These are phyloP conservation scores for Eutrema japonicum DNA, from an alignment of 345 rosid species.

Conservation along the genomic window DNA sequence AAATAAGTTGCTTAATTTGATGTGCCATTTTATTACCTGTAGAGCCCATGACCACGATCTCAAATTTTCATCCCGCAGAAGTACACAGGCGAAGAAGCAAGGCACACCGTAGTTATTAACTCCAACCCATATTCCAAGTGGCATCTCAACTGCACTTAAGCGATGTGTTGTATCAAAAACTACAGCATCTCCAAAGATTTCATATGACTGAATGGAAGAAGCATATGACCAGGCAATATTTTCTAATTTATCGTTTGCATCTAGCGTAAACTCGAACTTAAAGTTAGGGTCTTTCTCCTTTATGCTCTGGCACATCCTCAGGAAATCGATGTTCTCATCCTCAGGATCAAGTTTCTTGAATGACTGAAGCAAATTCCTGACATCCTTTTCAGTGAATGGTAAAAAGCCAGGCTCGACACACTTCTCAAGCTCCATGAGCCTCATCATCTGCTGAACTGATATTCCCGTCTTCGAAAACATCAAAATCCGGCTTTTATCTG, in stretches of 20 bases:
- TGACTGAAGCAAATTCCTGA: slow-evolving; percentile 93
- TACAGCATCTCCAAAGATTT: slow-evolving; percentile 91
- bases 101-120: slow-evolving; percentile 95
- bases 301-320: slow-evolving; percentile 87
- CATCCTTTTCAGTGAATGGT: slow-evolving; percentile 96
- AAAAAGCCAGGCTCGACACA: slow-evolving; percentile 95
- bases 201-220: slow-evolving; percentile 81
- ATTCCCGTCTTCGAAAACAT: slow-evolving; percentile 99
- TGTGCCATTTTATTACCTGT: slow-evolving; percentile 63
- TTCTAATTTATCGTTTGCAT: slow-evolving; percentile 69
- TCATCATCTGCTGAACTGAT: slow-evolving; percentile 98
- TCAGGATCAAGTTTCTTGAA: slow-evolving; percentile 82
- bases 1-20: background rate
- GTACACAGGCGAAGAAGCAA: slow-evolving; percentile 95
- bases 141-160: slow-evolving; percentile 89
- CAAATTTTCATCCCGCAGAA: slow-evolving; percentile 76
- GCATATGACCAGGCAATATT: slow-evolving; percentile 95
- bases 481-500: slow-evolving; percentile 86
- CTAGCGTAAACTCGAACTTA: slow-evolving; percentile 76
- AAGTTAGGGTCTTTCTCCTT: slow-evolving; percentile 94
- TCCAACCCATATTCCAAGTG: slow-evolving; percentile 97
- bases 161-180: slow-evolving; percentile 95
- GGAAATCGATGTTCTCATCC: slow-evolving; percentile 84
- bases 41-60: slow-evolving; percentile 91
- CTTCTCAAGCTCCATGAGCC: slow-evolving; percentile 97